Evolutionary conservation across 1,284 basidiomycete species (phyloP).

Genomic region (Fomitopsis betulina): DNA sequence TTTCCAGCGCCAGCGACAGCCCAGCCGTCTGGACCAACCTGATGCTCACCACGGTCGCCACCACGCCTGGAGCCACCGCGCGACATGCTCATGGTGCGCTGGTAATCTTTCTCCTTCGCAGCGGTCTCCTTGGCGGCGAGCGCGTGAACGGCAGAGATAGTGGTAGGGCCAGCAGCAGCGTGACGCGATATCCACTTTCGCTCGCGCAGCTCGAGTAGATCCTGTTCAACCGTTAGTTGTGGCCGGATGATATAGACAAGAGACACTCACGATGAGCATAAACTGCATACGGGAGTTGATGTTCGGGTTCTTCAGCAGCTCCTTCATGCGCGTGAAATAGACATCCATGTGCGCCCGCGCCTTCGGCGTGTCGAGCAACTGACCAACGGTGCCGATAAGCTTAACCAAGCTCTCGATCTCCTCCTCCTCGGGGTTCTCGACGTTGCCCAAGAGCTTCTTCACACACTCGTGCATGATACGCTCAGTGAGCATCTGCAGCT

Average conservation of each 20-base stretch:
- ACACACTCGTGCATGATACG: slow-evolving; percentile 88
- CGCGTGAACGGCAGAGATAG: slow-evolving; percentile 84
- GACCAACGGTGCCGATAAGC: slow-evolving; percentile 86
- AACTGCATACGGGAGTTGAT: slow-evolving; percentile 89
- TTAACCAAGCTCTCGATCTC: slow-evolving; percentile 96
- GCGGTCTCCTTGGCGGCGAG: slow-evolving; percentile 54
- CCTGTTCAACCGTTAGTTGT: slow-evolving; percentile 11
- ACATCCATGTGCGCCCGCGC: slow-evolving; percentile 85
- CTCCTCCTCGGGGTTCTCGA: slow-evolving; percentile 94
- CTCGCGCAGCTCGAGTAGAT: slow-evolving; percentile 81
- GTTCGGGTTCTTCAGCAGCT: slow-evolving; percentile 68
- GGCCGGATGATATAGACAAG: background rate
- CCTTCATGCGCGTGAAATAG: slow-evolving; percentile 89
- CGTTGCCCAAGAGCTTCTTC: slow-evolving; percentile 89
- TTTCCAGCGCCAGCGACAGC: slow-evolving; percentile 66
- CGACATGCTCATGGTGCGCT: slow-evolving; percentile 51
- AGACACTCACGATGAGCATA: slow-evolving; percentile 78
- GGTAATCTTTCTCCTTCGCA: slow-evolving; percentile 55
- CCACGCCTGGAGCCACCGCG: slow-evolving; percentile 86
- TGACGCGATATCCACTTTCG: slow-evolving; percentile 79
- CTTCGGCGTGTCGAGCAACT: slow-evolving; percentile 74
- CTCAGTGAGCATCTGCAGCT: slow-evolving; percentile 63
- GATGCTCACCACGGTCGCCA: slow-evolving; percentile 57
- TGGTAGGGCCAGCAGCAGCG: slow-evolving; percentile 76
- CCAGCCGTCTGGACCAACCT: slow-evolving; percentile 79